A percentile compares a stretch with the other conserved stretches of the same genome.
These are phyloP conservation scores for Alternaria arborescens DNA, from an alignment of 2,329 filamentous ascomycete species.

Conservation along the genomic window DNA sequence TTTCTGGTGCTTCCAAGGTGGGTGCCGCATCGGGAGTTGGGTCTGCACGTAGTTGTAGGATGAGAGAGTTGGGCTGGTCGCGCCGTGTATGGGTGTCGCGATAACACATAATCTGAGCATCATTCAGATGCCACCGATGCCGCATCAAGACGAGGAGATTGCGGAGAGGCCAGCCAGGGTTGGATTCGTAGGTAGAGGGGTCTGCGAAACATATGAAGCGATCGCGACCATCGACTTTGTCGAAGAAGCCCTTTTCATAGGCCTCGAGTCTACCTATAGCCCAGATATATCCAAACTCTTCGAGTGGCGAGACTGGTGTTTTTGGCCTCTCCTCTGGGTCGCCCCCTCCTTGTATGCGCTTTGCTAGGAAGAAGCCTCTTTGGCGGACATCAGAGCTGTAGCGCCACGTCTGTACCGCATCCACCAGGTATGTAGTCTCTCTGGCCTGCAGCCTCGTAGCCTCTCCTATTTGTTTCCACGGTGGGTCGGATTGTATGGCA, in stretches of 20 bases:
- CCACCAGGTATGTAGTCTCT: slow-evolving; percentile 82
- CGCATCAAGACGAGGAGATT: slow-evolving; percentile 88
- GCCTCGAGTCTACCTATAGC: slow-evolving; percentile 76
- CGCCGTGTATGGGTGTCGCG: slow-evolving; percentile 80
- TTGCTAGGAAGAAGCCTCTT: slow-evolving; percentile 95
- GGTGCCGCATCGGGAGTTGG: slow-evolving; percentile 16
- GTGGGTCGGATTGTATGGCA: slow-evolving; percentile 85
- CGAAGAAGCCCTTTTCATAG: slow-evolving; percentile 90
- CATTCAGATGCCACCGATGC: slow-evolving; percentile 78
- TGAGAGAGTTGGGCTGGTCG: slow-evolving; percentile 82
- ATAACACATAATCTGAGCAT: slow-evolving; percentile 88
- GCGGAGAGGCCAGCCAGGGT: slow-evolving; percentile 90
- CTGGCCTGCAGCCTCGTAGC: slow-evolving; percentile 63
- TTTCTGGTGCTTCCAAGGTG: slow-evolving; percentile 19
- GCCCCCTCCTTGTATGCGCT: slow-evolving; percentile 64
- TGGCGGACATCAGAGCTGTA: slow-evolving; percentile 83
- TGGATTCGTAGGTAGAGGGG: slow-evolving; percentile 86
- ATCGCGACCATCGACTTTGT: slow-evolving; percentile 73
- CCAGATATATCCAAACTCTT: slow-evolving; percentile 76
- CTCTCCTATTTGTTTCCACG: slow-evolving; percentile 68
- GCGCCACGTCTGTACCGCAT: slow-evolving; percentile 86
- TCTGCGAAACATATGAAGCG: slow-evolving; percentile 88
- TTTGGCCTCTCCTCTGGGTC: slow-evolving; percentile 48
- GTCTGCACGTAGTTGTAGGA: slow-evolving; percentile 63
- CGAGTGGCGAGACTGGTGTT: slow-evolving; percentile 61